Base-by-base conservation (phyloP, 164 flowering plant species). In the Dillenia turbinata region DNA sequence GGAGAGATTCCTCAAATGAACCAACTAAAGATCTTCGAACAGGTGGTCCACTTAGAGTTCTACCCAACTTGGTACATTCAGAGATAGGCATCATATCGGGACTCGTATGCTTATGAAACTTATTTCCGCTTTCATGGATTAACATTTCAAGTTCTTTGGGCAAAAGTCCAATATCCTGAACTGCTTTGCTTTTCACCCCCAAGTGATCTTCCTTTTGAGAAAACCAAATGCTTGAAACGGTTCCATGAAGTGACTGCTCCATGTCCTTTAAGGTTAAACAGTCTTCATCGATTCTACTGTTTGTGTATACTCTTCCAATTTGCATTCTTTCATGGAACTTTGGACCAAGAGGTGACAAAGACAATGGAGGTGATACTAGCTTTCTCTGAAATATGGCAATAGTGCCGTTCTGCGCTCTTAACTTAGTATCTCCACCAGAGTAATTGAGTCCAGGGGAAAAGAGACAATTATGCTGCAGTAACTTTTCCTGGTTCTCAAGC, bases 1-100 rank as follows among this genome's bases (percentile, higher is more conserved):
- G 71, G 10, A 93, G 73, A 57, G 96, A 93, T 67, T 93, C 98
- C 77, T 93, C 98, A 75, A 93, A 93, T 10, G 98, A 93, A 72
- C 98, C 98, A 72, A 93, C 92, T 82, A 93, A 81, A 12, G 98
- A 88, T 70, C 97, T 85, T 67, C 90, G 72, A 44, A 84, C 81
- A 24, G 86, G 71, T 26, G 68, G 82, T 53, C 78, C 85, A 77
- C 85, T 79, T 63, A 80, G 70, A 64, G 75, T 81, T 68, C 85
- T 83, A 45, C 71, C 52, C 3, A 73, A 61, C 62, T 73, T 83
- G 22, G 58, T 61, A 64, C 73, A 65, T 54, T 67, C 78, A 15
- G 73, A 65, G 9, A 59, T 61, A 13, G 71, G 75, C 16, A 65
- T 66, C 17, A 73, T 57, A 47, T 72, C 76, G 48, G 67, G 72